Base-by-base conservation (phyloP, 2,329 filamentous ascomycete genomes). In the Trichoderma asperellum region DNA sequence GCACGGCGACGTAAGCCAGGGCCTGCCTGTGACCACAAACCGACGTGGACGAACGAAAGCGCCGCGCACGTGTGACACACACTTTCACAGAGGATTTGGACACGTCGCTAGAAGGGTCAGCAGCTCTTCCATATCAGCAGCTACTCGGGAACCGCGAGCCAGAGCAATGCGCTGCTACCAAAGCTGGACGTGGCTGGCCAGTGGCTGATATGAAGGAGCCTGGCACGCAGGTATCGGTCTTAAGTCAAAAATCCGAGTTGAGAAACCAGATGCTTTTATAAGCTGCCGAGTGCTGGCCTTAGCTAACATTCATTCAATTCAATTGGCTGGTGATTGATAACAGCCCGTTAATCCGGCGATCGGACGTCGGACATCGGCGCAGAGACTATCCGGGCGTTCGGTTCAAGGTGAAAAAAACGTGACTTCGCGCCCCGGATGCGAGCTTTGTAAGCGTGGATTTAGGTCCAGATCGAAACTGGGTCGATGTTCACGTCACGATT, bases 391-490 rank as follows among this genome's bases (percentile, higher is more conserved):
- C 63, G 55, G 62, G 24, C 32, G 24, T 5, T 56, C 16, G 27
- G n/a, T 18, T 24, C 24, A 24, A 24, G 24, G 24, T 24, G 24
- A 52, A 66, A 58, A 58, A 32, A 27, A 73, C 32, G 72, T 73
- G 63, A 68, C 65, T 61, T 68, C 32, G 43, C 57, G 65, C 32
- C 24, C 43, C 40, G 21, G 34, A 16, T 10, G 24, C 29, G 12
- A n/a, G 49, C n/a, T 66, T 66, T 53, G 63, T 66, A 66, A 66
- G 53, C 63, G 16, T 66, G 52, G 16, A 14, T 21, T 29, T 58
- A 43, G 16, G 37, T 32, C 35, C 32, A 24, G 21, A 35, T 43
- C 18, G 40, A 43, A 43, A 7, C 35, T 29, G 57, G 35, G 27
- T 66, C 35, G 35, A 66, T 21, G 29, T 43, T 66, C 63, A 34